Conservation (phyloP, 2,329 filamentous ascomycete species). For the Xylariaceae sp. region DNA sequence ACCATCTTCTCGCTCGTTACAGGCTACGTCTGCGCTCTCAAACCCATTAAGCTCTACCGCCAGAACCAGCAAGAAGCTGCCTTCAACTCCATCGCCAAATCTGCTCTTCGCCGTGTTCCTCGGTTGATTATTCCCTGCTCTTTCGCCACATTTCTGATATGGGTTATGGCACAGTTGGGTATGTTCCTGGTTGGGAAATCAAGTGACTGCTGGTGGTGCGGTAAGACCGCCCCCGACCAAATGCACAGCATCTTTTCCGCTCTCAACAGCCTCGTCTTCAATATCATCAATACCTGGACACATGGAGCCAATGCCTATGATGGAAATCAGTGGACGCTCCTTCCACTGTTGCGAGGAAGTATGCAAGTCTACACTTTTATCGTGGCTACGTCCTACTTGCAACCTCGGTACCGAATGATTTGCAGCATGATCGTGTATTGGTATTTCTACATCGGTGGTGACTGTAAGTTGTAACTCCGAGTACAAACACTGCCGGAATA, state of each 20-base stretch:
- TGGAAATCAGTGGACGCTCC: conserved; percentile 57
- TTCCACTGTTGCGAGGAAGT: conserved; percentile 53
- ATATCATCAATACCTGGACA: conserved; percentile 52
- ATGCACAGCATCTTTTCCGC: conserved; percentile 40
- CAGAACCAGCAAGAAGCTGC: conserved; percentile 53
- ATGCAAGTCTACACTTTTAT: conserved; percentile 55
- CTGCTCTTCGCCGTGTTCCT: conserved; percentile 57
- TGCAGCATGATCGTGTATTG: conserved; percentile 45
- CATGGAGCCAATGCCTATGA: conserved; percentile 51
- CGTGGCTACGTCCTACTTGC: conserved; percentile 48
- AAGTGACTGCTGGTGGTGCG: conserved; percentile 60
- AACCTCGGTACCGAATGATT: conserved; percentile 48
- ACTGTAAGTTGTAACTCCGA: conserved; percentile 25
- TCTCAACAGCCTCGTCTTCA: conserved; percentile 42
- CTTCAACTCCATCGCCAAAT: conserved; percentile 53
- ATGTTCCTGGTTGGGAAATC: conserved; percentile 54
- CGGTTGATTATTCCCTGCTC: conserved; percentile 57
- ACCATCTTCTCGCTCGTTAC: conserved; percentile 65
- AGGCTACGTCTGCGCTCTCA: conserved; percentile 62
- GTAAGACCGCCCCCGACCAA: conserved; percentile 44
- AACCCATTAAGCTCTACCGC: conserved; percentile 55
- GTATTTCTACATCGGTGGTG: conserved; percentile 44
- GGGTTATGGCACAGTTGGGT: conserved; percentile 53
- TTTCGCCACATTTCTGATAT: conserved; percentile 53
- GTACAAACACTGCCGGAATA: conserved; percentile 9